A percentile compares a stretch with the other conserved stretches of the same genome.
Conservation (phyloP, 2,329 filamentous ascomycete genomes). For the Phaeosphaeria sp. region DNA sequence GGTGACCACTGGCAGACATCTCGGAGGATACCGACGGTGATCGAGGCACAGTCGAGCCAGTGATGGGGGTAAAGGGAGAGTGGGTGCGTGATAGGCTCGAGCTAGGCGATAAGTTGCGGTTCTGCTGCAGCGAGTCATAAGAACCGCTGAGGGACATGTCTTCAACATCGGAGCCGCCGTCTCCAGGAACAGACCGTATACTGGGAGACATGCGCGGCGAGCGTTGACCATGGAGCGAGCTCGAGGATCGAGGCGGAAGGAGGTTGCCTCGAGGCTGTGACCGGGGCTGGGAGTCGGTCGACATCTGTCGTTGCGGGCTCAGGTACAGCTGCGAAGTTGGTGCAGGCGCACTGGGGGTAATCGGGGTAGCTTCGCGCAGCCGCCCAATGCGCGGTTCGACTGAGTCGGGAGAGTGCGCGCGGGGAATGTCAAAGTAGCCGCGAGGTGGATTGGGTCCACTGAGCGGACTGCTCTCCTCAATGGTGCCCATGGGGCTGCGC, state of each 20-base stretch:
- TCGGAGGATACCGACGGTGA: slow-evolving; percentile 89
- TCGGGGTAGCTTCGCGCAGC: slow-evolving; percentile 53
- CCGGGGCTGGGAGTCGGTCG: slow-evolving; percentile 43
- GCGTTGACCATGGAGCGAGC: slow-evolving; percentile 34
- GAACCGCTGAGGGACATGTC: slow-evolving; percentile 63
- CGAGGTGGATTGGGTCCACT: slow-evolving; percentile 30
- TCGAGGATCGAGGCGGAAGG: slow-evolving; percentile 50
- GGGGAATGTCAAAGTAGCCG: slow-evolving; percentile 56
- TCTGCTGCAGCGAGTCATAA: slow-evolving; percentile 66
- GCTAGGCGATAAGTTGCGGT: slow-evolving; percentile 79
- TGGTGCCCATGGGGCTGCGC: slow-evolving; percentile 40
- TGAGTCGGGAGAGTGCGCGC: slow-evolving; percentile 54
- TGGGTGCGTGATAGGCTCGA: slow-evolving; percentile 67
- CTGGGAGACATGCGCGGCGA: slow-evolving; percentile 51
- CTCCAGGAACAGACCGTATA: slow-evolving; percentile 53
- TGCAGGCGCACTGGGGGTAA: slow-evolving; percentile 43
- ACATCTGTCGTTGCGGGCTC: slow-evolving; percentile 46
- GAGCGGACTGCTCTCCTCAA: slow-evolving; percentile 41
- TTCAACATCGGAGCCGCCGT: slow-evolving; percentile 74
- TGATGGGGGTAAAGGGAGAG: slow-evolving; percentile 69
- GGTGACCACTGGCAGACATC: slow-evolving; percentile 66
- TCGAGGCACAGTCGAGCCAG: slow-evolving; percentile 65
- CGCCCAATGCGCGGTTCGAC: slow-evolving; percentile 48
- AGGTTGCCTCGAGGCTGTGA: slow-evolving; percentile 40
- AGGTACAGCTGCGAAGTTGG: slow-evolving; percentile 44